phyloP scores from a whole-genome alignment of 2,329 filamentous ascomycete genomes.

The Orbilia oligospora region DNA sequence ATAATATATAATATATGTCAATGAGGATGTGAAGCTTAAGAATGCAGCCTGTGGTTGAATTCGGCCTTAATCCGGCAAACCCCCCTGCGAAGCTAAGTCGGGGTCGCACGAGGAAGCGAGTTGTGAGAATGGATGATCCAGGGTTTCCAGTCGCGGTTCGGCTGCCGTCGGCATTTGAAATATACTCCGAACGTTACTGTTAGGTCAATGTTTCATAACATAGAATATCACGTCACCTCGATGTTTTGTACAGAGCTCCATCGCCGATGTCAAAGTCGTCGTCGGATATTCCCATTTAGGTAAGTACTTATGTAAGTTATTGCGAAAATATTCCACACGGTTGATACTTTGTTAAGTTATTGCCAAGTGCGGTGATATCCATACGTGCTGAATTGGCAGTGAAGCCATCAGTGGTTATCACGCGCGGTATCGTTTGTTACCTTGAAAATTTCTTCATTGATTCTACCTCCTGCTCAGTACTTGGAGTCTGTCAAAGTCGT shows the following conservation, averaged over 20 bases:
- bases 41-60: neutral
- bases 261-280: neutral
- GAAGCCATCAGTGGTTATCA: too few relatives aligned
- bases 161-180: conserved; percentile 55
- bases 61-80: conserved; percentile 8
- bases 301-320: neutral
- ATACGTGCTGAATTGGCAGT: too few relatives aligned
- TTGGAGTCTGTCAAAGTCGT: neutral
- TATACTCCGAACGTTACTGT: neutral
- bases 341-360: neutral
- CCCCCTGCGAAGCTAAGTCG: conserved; percentile 2
- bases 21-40: neutral
- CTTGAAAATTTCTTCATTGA: neutral
- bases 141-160: conserved; percentile 12
- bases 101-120: neutral
- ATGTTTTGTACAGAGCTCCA: neutral
- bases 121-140: neutral
- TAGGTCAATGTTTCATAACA: too few relatives aligned
- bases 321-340: neutral
- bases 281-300: neutral
- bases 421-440: neutral
- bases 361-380: too few relatives aligned
- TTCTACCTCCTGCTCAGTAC: too few relatives aligned
- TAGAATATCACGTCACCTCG: neutral
- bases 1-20: conserved; percentile 4